A percentile compares a stretch with the other conserved stretches of the same genome.
Evolutionary conservation across 176 grass and related monocot genomes (phyloP).

Genomic region (Guadua angustifolia): DNA sequence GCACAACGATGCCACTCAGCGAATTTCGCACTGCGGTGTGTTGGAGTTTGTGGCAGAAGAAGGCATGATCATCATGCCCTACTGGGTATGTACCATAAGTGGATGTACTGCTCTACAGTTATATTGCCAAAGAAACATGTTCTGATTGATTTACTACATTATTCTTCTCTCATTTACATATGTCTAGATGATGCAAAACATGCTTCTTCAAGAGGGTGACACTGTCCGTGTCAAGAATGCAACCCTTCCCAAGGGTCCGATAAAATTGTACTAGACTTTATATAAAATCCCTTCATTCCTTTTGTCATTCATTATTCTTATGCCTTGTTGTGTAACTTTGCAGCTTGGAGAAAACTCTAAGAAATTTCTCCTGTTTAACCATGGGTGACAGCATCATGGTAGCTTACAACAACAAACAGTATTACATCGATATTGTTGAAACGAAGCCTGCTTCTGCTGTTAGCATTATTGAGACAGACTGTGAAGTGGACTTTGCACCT

Average conservation of each 20-base stretch:
- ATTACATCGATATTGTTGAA: no score
- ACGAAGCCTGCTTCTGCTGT: no score
- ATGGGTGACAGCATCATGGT: no score
- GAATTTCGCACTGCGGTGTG: conserved; percentile 89
- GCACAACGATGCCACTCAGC: conserved; percentile 63
- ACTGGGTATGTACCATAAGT: conserved; percentile 64
- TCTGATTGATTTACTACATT: background rate
- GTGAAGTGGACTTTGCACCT: conserved; percentile 95
- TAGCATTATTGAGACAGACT: no score
- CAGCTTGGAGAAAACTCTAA: no score
- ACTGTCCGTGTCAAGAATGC: conserved; percentile 57
- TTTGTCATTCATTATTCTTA: no score
- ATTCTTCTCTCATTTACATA: conserved; percentile 28
- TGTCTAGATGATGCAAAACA: conserved; percentile 97
- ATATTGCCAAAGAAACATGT: conserved; percentile 34
- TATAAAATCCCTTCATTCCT: no score
- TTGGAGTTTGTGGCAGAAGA: conserved; percentile 96
- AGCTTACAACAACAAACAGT: no score
- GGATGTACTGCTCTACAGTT: conserved; percentile 3
- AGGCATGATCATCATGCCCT: conserved; percentile 94
- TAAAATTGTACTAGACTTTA: no score
- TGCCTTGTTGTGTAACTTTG: no score
- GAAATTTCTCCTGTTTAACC: no score
- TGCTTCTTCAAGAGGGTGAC: conserved; percentile 92
- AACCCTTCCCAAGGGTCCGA: no score